Evolutionary conservation across 2,329 filamentous ascomycete genomes (phyloP).

Genomic region (Pseudocercospora fijiensis): DNA sequence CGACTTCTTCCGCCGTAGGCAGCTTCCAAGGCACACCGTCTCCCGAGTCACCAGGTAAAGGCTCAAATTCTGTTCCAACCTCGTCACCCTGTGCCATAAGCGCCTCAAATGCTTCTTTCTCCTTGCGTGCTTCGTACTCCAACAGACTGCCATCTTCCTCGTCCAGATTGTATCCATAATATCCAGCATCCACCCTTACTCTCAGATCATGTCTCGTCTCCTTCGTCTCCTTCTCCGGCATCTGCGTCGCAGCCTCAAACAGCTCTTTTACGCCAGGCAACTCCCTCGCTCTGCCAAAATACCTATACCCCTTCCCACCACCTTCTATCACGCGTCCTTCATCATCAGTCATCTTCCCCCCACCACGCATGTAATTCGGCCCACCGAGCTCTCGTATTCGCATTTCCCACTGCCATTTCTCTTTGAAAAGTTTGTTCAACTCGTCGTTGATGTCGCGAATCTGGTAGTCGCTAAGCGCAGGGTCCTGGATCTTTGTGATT

Average conservation of each 20-base stretch:
- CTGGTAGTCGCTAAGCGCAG: constrained; percentile 89
- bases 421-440: constrained; percentile 98
- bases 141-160: constrained; percentile 84
- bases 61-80: constrained; percentile 63
- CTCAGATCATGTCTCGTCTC: constrained; percentile 67
- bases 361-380: constrained; percentile 88
- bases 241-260: constrained; percentile 72
- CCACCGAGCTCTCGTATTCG: constrained; percentile 95
- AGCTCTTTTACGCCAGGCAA: constrained; percentile 94
- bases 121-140: constrained; percentile 77
- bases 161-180: constrained; percentile 91
- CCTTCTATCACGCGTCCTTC: constrained; percentile 57
- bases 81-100: constrained; percentile 54
- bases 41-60: constrained; percentile 80
- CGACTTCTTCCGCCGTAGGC: constrained; percentile 87
- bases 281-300: constrained; percentile 87
- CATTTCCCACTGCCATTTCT: constrained; percentile 99
- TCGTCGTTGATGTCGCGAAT: constrained; percentile 98
- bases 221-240: constrained; percentile 58
- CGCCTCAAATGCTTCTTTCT: constrained; percentile 73
- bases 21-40: constrained; percentile 81
- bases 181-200: constrained; percentile 82
- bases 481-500: constrained; percentile 91
- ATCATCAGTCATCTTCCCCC: constrained; percentile 54
- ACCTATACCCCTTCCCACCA: constrained; percentile 87